Conservation (phyloP, 139 green algal genomes). For the Chlamydomonas sp. region DNA sequence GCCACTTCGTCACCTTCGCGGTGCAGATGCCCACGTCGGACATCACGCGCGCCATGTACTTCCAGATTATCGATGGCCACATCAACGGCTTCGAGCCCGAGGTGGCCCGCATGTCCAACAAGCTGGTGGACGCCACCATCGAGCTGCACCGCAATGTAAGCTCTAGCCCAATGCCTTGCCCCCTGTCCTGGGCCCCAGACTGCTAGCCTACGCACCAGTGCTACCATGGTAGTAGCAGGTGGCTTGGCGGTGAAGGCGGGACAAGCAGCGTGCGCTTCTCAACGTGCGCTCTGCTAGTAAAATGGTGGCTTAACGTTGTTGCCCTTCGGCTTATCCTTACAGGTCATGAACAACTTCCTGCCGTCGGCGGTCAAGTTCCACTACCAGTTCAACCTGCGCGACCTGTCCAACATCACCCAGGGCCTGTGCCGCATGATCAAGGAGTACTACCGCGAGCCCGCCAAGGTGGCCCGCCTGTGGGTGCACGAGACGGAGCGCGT, state of each 20-base stretch:
- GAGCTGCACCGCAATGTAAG: slow-evolving; percentile 78
- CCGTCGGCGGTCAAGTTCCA: slow-evolving; percentile 90
- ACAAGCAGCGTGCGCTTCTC: too few species aligned
- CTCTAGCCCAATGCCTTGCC: too few species aligned
- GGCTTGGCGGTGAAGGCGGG: too few species aligned
- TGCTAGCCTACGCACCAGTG: too few species aligned
- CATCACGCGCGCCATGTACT: slow-evolving; percentile 77
- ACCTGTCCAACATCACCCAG: slow-evolving; percentile 86
- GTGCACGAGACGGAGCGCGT: slow-evolving; percentile 89
- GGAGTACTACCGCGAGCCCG: slow-evolving; percentile 75
- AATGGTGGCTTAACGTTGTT: background rate
- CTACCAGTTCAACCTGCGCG: slow-evolving; percentile 94
- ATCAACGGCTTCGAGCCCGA: slow-evolving; percentile 75
- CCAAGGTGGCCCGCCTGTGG: slow-evolving; percentile 82
- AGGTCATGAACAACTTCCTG: slow-evolving; percentile 90
- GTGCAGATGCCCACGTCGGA: slow-evolving; percentile 83
- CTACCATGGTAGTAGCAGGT: too few species aligned
- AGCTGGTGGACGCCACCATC: slow-evolving; percentile 88
- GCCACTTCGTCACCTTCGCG: slow-evolving; percentile 92
- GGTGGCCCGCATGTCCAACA: slow-evolving; percentile 68
- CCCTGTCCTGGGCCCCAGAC: too few species aligned
- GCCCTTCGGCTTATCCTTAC: background rate
- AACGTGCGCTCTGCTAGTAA: too few species aligned
- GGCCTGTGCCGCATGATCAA: slow-evolving; percentile 84
- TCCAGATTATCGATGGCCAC: slow-evolving; percentile 74